Evolutionary conservation across 495 filamentous ascomycete genomes (phyloP).

Genomic region (Elaphomyces granulatus): DNA sequence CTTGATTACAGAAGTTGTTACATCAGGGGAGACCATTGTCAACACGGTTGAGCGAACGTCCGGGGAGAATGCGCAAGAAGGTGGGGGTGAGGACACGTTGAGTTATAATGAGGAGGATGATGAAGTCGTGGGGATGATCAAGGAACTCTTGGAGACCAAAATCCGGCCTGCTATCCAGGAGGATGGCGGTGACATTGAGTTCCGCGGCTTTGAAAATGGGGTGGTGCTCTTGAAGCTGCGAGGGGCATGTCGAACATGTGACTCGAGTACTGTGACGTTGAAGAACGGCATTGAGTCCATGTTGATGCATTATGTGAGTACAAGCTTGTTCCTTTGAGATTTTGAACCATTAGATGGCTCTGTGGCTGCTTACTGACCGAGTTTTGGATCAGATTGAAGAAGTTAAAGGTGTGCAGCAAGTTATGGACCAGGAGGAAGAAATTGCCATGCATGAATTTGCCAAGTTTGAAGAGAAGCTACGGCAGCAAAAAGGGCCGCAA

Average conservation of each 20-base stretch:
- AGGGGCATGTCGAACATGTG: slow-evolving; percentile 89
- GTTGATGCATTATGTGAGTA: slow-evolving; percentile 69
- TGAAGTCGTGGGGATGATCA: slow-evolving; percentile 95
- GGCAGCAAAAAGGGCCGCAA: slow-evolving; percentile 51
- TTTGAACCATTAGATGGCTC: too few species aligned
- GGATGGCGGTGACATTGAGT: slow-evolving; percentile 94
- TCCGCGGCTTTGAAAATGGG: slow-evolving; percentile 75
- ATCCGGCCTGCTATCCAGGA: slow-evolving; percentile 94
- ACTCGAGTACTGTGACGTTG: slow-evolving; percentile 87
- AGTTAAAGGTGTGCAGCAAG: slow-evolving; percentile 82
- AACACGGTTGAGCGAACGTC: slow-evolving; percentile 48
- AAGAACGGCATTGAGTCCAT: slow-evolving; percentile 97
- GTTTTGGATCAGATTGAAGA: slow-evolving; percentile 62
- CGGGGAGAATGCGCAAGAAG: slow-evolving; percentile 39
- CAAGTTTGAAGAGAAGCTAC: slow-evolving; percentile 90
- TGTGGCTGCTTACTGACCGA: background rate
- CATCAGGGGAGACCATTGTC: slow-evolving; percentile 67
- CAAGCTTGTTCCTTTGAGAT: slow-evolving; percentile 6
- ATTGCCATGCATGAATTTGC: slow-evolving; percentile 81
- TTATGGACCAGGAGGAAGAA: slow-evolving; percentile 84
- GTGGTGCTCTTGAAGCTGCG: slow-evolving; percentile 75
- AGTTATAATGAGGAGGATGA: slow-evolving; percentile 73
- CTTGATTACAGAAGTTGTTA: slow-evolving; percentile 82
- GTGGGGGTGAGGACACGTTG: slow-evolving; percentile 49
- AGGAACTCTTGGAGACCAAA: slow-evolving; percentile 91